Conservation (phyloP, 345 rosid species). For the Arabis hirsuta region DNA sequence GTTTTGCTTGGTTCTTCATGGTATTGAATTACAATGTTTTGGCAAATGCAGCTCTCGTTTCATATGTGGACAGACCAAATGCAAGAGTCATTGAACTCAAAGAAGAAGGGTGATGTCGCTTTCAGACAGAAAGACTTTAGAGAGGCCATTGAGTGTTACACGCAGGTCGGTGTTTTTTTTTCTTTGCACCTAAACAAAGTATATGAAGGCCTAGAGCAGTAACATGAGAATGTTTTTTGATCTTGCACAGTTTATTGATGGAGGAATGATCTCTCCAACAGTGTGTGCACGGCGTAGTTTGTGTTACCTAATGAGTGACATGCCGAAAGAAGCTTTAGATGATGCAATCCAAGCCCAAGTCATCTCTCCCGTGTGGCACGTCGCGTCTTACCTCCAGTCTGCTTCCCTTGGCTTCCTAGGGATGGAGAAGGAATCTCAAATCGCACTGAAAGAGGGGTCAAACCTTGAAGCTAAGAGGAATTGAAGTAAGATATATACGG, state of each 20-base stretch:
- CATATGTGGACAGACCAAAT: slow-evolving; percentile 93
- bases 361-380: slow-evolving; percentile 82
- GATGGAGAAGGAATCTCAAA: slow-evolving; percentile 80
- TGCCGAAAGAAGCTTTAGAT: slow-evolving; percentile 74
- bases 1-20: background rate
- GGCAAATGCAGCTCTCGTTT: slow-evolving; percentile 77
- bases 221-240: slow-evolving; percentile 11
- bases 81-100: slow-evolving; percentile 86
- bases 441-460: slow-evolving; percentile 79
- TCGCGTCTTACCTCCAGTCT: slow-evolving; percentile 84
- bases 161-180: slow-evolving; percentile 57
- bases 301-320: slow-evolving; percentile 72
- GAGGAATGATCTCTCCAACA: slow-evolving; percentile 88
- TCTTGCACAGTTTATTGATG: slow-evolving; percentile 70
- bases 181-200: background rate
- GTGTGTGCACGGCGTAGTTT: slow-evolving; percentile 84
- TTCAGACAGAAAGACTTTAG: slow-evolving; percentile 82
- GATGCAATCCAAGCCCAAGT: slow-evolving; percentile 88
- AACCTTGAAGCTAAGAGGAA: slow-evolving; percentile 63
- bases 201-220: background rate
- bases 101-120: slow-evolving; percentile 90
- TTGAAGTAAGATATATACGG: slow-evolving; percentile 27
- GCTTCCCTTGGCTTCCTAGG: slow-evolving; percentile 67
- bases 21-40: slow-evolving; percentile 18
- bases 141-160: slow-evolving; percentile 71